These are phyloP conservation scores for Mycena metata DNA, from an alignment of 768 basidiomycete genomes.

Conservation along the genomic window DNA sequence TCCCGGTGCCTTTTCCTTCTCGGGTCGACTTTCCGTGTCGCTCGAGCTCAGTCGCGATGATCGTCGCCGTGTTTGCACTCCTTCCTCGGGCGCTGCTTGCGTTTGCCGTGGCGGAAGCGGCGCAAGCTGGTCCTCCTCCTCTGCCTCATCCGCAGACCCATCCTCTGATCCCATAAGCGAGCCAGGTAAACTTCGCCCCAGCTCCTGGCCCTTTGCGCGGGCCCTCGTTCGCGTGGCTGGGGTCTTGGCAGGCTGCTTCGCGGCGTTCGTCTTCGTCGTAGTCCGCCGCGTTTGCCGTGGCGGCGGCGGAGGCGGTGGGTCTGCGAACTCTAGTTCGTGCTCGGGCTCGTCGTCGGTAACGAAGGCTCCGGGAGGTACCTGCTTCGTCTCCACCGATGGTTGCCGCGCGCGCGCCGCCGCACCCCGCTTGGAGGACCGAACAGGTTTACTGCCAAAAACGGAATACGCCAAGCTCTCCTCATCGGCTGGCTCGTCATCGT, in stretches of 20 bases:
- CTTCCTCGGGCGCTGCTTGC: slow-evolving; percentile 50
- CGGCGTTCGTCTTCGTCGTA: slow-evolving; percentile 16
- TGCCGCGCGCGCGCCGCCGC: slow-evolving; percentile 12
- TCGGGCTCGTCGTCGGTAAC: slow-evolving; percentile 56
- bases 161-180: slow-evolving; percentile 46
- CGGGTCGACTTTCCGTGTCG: slow-evolving; percentile 21
- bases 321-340: slow-evolving; percentile 33
- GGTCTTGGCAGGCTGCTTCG: slow-evolving; percentile 23
- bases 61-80: slow-evolving; percentile 55
- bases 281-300: slow-evolving; percentile 30
- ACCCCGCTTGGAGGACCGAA: slow-evolving; percentile 26
- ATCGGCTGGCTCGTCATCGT: slow-evolving; percentile 38
- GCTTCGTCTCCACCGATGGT: slow-evolving; percentile 41
- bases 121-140: slow-evolving; percentile 51
- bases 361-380: slow-evolving; percentile 63
- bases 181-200: slow-evolving; percentile 42
- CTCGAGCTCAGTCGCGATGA: slow-evolving; percentile 55
- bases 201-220: slow-evolving; percentile 28
- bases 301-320: slow-evolving; percentile 32
- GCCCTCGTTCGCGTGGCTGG: slow-evolving; percentile 27
- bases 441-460: slow-evolving; percentile 45
- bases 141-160: slow-evolving; percentile 48
- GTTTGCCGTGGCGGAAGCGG: slow-evolving; percentile 54
- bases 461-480: slow-evolving; percentile 42
- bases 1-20: slow-evolving; percentile 31